Evolutionary conservation across 2,329 filamentous ascomycete genomes (phyloP), one percentile per base, ranked within the genome.

Genomic region (Fusarium sacchari): DNA sequence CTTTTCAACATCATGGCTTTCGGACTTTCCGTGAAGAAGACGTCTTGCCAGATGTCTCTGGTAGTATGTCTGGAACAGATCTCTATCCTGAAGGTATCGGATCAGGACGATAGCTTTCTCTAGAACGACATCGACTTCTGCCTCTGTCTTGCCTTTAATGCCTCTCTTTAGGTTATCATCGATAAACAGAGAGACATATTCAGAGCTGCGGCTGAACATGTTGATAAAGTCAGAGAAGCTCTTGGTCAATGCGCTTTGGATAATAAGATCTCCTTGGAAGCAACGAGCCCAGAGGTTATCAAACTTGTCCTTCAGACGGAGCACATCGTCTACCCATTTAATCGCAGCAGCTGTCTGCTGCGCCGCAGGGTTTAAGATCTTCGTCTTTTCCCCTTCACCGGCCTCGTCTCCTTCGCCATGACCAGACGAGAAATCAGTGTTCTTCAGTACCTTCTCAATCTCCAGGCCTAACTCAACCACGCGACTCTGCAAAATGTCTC

Each of bases 161-260:
- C 95, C 95, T 76, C 96, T 93, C 84, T 97, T 97, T 78, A 99
- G 89, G 79, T 95, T 97, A 78, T 98, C 96, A 77, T 99, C 96
- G 66, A 99, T 97, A 83, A 97, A 99, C 1, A 99, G 88, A 0
- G 96, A 99, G 11, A 98, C 92, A 79, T 94, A 97, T 80, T 99
- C 96, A 3, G 96, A 94, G 76, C 93, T 93, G 71, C 95, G 91
- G 20, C 86, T 82, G 79, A 97, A 98, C n/a, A 91, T 84, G 80
- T 98, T 98, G 86, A 99, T 97, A 77, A 98, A 97, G 22, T 97
- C 93, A 2, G 93, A 89, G 77, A 98, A 97, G 79, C 95, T 97
- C 79, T 92, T 92, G 4, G 94, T 95, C 32, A 98, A 86, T 1
- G 94, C 91, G 4, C 92, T 93, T 77, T 97, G 93, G 22, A 99